These are phyloP conservation scores for Camellia oleifera DNA, from an alignment of 179 eudicot species.

Conservation along the genomic window DNA sequence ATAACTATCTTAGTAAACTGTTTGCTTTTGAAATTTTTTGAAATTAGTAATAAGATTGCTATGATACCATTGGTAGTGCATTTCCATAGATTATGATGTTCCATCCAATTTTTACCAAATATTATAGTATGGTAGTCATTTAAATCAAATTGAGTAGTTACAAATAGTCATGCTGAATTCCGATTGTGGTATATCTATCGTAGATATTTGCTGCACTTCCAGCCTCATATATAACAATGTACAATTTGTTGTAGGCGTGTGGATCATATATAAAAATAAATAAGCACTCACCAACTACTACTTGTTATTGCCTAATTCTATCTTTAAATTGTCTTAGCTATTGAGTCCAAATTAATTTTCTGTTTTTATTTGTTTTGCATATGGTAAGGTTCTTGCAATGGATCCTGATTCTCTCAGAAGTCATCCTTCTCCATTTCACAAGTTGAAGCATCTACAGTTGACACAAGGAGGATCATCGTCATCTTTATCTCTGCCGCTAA, in stretches of 20 bases:
- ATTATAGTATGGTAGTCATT: background rate
- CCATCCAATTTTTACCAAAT: background rate
- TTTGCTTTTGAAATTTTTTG: background rate
- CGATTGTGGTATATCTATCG: background rate
- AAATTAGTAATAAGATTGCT: background rate
- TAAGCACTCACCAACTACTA: background rate
- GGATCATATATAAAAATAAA: background rate
- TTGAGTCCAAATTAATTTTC: background rate
- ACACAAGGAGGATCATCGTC: background rate
- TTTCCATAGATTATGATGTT: no score
- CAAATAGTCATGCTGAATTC: background rate
- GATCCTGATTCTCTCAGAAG: background rate
- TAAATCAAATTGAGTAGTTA: background rate
- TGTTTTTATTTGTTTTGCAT: background rate
- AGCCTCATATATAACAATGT: background rate
- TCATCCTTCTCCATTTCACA: background rate
- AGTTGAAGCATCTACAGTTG: no score
- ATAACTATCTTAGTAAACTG: background rate
- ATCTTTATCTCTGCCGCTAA: background rate
- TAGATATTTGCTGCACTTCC: background rate
- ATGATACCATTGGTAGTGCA: no score
- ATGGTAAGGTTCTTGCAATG: conserved; percentile 3
- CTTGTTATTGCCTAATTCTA: background rate
- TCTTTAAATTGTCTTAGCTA: background rate
- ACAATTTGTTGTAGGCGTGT: background rate